These are phyloP conservation scores for Zangia roseola DNA, from an alignment of 768 basidiomycete genomes.

Conservation along the genomic window DNA sequence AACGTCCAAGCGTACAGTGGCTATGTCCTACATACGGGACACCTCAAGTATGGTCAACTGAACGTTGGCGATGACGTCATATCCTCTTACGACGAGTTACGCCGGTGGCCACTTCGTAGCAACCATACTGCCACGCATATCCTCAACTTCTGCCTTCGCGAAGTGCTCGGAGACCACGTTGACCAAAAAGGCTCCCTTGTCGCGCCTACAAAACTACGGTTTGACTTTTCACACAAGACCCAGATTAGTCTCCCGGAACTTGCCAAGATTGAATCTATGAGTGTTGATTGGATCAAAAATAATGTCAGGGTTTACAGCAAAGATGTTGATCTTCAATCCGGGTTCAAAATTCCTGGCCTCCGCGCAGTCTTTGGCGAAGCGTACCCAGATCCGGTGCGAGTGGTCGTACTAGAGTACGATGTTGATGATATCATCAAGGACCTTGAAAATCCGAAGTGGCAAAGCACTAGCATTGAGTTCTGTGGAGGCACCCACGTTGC, in stretches of 20 bases:
- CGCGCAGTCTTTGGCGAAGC: constrained; percentile 97
- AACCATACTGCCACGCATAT: constrained; percentile 99
- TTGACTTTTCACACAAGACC: constrained; percentile 97
- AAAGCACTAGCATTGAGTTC: constrained; percentile 89
- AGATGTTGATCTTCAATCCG: constrained; percentile 74
- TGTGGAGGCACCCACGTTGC: constrained; percentile 99
- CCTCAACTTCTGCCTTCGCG: constrained; percentile 90
- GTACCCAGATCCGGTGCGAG: constrained; percentile 96
- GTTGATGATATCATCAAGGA: constrained; percentile 86
- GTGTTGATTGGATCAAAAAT: constrained; percentile 84
- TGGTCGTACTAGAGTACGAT: constrained; percentile 87
- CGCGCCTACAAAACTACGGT: constrained; percentile 91
- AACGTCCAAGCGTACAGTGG: constrained; percentile 95
- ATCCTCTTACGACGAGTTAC: constrained; percentile 92
- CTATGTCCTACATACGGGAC: constrained; percentile 92
- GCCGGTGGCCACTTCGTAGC: constrained; percentile 93
- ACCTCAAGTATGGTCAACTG: constrained; percentile 84
- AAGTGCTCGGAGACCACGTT: constrained; percentile 94
- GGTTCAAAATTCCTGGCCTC: constrained; percentile 87
- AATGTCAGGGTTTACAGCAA: constrained; percentile 89
- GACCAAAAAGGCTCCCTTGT: constrained; percentile 99
- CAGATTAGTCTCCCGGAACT: constrained; percentile 78
- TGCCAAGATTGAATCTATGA: constrained; percentile 77
- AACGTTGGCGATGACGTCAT: constrained; percentile 79
- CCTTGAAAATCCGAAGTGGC: constrained; percentile 88